Evolutionary conservation across 2,329 filamentous ascomycete genomes (phyloP), one percentile per base, ranked within the genome.

Genomic region (Geosmithia flava): DNA sequence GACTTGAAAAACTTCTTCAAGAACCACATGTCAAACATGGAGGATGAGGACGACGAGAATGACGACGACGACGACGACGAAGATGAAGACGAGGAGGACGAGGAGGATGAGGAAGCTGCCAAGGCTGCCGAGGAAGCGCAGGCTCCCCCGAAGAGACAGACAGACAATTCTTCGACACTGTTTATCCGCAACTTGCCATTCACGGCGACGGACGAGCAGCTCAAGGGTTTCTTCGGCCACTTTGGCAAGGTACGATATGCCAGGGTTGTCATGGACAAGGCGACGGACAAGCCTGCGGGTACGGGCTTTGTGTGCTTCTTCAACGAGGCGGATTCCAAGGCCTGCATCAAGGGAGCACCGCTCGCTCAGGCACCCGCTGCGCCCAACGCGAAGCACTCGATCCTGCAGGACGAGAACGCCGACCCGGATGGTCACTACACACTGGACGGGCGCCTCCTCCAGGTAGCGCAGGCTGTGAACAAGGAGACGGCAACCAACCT

Each of bases 131-230:
- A 37, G 13, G 33, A 37, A 16, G 20, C 48, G 3, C 29, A 30
- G 42, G 42, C 45, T 19, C 15, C 42, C 5, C 45, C 30, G 33
- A 42, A 42, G n/a, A 57, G 60, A 51, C 58, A 66, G 45, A 68
- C 71, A 16, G 79, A 85, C 61, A 87, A 87, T 57, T 80, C 79
- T 2, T 80, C 80, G 37, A 96, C 90, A 0, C 66, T 97, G 15
- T 98, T 98, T 67, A 77, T 98, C 56, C 87, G 93, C 54, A 98
- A 98, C 60, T 71, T 98, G 13, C 91, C 94, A 1, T 98, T 95
- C 64, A 89, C 85, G 2, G 82, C 81, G 42, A 85, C 85, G 17
- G 90, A 98, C 57, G 83, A 89, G 47, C 75, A 80, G 45, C 77
- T 98, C 43, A 85, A 90, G 60, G 75, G 82, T 46, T 91, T 96